A percentile compares a stretch with the other conserved stretches of the same genome.
Conservation (phyloP, 1,284 basidiomycete genomes). For the Fomitopsis pinicola region DNA sequence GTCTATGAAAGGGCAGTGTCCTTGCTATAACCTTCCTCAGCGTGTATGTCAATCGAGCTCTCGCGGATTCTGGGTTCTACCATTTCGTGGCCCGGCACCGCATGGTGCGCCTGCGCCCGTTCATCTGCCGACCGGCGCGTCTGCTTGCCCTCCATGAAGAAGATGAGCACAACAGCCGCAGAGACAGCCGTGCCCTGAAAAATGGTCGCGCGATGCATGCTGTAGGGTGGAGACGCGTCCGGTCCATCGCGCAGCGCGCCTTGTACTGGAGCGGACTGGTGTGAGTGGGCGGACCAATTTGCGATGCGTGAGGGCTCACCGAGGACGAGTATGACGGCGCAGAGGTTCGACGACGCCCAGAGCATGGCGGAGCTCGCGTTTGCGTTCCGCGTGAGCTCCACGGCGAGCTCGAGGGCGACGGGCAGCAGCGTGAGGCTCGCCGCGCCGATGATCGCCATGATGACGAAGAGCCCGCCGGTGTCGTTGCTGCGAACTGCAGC, state of each 20-base stretch:
- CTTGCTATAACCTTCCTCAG: too few species aligned
- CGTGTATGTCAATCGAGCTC: too few species aligned
- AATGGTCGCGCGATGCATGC: slow-evolving; percentile 62
- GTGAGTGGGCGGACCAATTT: neutral
- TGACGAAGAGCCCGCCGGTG: slow-evolving; percentile 51
- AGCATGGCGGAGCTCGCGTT: slow-evolving; percentile 70
- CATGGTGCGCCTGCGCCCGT: slow-evolving; percentile 2
- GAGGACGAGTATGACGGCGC: slow-evolving; percentile 60
- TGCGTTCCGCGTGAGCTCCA: slow-evolving; percentile 73
- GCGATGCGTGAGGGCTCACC: slow-evolving; percentile 34
- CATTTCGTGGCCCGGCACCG: too few species aligned
- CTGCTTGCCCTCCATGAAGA: slow-evolving; percentile 54
- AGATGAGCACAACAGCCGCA: slow-evolving; percentile 33
- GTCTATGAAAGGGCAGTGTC: too few species aligned
- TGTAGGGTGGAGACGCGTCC: slow-evolving; percentile 58
- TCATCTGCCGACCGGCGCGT: slow-evolving; percentile 57
- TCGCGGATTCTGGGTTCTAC: too few species aligned
- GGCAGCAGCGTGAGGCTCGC: slow-evolving; percentile 66
- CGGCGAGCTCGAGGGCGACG: slow-evolving; percentile 68
- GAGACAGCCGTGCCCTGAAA: slow-evolving; percentile 53
- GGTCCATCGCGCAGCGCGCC: slow-evolving; percentile 59
- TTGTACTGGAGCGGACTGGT: slow-evolving; percentile 36
- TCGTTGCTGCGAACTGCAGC: slow-evolving; percentile 54
- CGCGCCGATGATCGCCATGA: slow-evolving; percentile 65
- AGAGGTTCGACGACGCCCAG: slow-evolving; percentile 70